Conservation (phyloP, 495 filamentous ascomycete species). For the Thermochaetoides thermophila region DNA sequence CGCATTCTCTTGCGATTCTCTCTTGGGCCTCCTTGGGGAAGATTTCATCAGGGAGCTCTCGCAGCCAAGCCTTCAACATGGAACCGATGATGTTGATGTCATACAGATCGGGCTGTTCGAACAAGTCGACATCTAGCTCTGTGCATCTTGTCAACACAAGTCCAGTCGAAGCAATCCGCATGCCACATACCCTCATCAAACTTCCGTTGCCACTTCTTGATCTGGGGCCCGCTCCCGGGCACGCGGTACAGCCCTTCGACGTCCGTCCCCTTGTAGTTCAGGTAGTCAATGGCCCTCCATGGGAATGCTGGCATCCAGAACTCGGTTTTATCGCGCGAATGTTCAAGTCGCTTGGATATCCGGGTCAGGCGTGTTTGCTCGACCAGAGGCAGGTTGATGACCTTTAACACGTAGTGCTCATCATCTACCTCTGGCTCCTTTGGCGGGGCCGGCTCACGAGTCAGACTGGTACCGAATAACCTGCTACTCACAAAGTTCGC, state of each 20-base stretch:
- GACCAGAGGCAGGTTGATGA: conserved; percentile 67
- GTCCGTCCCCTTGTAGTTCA: conserved; percentile 80
- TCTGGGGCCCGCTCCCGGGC: conserved; percentile 65
- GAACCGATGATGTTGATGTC: conserved; percentile 90
- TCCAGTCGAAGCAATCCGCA: too few relatives aligned
- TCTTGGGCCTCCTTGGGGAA: conserved; percentile 69
- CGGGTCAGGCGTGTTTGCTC: conserved; percentile 75
- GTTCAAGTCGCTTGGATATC: conserved; percentile 70
- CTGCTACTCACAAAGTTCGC: conserved; percentile 66
- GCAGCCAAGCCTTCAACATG: conserved; percentile 84
- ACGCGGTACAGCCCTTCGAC: conserved; percentile 83
- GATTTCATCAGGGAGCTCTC: conserved; percentile 83
- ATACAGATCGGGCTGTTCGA: conserved; percentile 68
- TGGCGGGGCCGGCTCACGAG: conserved; percentile 57
- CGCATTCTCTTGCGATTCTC: conserved; percentile 56
- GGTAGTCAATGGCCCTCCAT: conserved; percentile 83
- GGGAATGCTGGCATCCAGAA: conserved; percentile 95
- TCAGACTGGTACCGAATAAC: conserved; percentile 58
- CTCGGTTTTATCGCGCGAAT: conserved; percentile 81
- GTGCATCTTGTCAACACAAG: too few relatives aligned
- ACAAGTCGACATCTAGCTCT: conserved; percentile 76
- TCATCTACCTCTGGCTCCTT: conserved; percentile 46
- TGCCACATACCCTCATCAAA: conserved; percentile 65
- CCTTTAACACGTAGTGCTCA: conserved; percentile 60
- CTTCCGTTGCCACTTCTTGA: conserved; percentile 74